Evolutionary conservation across 257 asterid species (phyloP).

Genomic region (Osmanthus fragrans): DNA sequence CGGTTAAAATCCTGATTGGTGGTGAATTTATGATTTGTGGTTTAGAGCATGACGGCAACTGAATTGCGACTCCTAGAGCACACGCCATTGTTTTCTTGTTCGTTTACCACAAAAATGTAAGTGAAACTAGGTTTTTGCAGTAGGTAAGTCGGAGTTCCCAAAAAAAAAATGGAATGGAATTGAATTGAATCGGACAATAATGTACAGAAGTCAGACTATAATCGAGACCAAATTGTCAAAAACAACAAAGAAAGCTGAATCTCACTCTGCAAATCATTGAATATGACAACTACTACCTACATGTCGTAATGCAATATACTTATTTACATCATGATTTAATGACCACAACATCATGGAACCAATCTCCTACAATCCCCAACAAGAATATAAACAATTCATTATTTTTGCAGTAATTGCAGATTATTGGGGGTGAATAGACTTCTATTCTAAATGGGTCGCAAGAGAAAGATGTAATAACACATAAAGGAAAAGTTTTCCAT

Average conservation of each 20-base stretch:
- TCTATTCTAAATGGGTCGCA: constrained; percentile 39
- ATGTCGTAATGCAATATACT: no score
- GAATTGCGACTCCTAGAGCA: constrained; percentile 32
- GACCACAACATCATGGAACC: no score
- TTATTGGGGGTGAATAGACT: constrained; percentile 1
- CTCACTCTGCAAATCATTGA: no score
- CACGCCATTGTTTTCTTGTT: constrained; percentile 20
- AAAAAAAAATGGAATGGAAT: no score
- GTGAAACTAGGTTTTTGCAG: not conserved
- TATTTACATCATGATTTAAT: no score
- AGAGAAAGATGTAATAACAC: constrained; percentile 6
- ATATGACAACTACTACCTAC: no score
- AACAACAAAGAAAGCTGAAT: no score
- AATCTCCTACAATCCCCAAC: no score
- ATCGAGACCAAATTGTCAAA: no score
- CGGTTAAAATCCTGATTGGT: constrained; percentile 19
- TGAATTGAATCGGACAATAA: no score
- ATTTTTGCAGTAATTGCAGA: constrained; percentile 6
- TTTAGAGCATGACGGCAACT: constrained; percentile 23
- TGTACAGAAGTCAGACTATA: no score
- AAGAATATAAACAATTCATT: not conserved
- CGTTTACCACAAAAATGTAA: not conserved
- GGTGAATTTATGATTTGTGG: constrained; percentile 10
- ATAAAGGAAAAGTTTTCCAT: constrained; percentile 15
- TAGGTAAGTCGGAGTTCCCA: no score